Conservation (phyloP, 2,329 filamentous ascomycete genomes). For the Lojkania enalia region DNA sequence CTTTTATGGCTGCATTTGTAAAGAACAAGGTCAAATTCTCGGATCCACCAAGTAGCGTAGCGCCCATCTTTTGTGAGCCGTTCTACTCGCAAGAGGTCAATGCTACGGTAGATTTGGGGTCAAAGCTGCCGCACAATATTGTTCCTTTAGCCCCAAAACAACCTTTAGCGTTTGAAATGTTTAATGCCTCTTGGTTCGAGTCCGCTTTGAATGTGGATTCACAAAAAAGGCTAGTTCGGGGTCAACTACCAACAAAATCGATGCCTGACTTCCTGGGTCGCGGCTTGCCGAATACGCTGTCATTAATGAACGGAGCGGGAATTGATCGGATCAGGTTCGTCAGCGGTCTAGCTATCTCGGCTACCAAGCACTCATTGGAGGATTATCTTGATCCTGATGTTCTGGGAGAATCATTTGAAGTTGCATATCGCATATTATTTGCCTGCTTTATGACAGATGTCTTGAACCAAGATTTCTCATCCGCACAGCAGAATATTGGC, state of each 20-base stretch:
- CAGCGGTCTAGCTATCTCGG: slow-evolving; percentile 45
- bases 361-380: slow-evolving; percentile 24
- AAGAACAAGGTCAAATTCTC: slow-evolving; percentile 14
- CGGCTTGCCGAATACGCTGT: slow-evolving; percentile 15
- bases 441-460: slow-evolving; percentile 40
- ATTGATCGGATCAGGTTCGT: slow-evolving; percentile 36
- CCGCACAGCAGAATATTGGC: slow-evolving; percentile 17
- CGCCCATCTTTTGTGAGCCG: slow-evolving; percentile 25
- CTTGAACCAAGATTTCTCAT: slow-evolving; percentile 15
- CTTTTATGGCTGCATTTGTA: slow-evolving; percentile 29
- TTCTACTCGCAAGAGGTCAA: slow-evolving; percentile 52
- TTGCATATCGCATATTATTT: slow-evolving; percentile 51
- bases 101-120: slow-evolving; percentile 41
- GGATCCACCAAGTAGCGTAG: slow-evolving; percentile 22
- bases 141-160: slow-evolving; percentile 26
- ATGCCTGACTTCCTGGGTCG: slow-evolving; percentile 18
- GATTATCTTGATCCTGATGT: slow-evolving; percentile 41
- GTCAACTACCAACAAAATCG: slow-evolving; percentile 9
- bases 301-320: background rate
- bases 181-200: slow-evolving; percentile 49
- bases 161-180: slow-evolving; percentile 27
- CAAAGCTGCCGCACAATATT: slow-evolving; percentile 6
- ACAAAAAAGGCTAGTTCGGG: background rate
- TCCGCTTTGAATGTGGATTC: slow-evolving; percentile 14
- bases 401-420: slow-evolving; percentile 42